Base-by-base conservation (phyloP, 1,284 basidiomycete species). In the Austroboletus niveus region DNA sequence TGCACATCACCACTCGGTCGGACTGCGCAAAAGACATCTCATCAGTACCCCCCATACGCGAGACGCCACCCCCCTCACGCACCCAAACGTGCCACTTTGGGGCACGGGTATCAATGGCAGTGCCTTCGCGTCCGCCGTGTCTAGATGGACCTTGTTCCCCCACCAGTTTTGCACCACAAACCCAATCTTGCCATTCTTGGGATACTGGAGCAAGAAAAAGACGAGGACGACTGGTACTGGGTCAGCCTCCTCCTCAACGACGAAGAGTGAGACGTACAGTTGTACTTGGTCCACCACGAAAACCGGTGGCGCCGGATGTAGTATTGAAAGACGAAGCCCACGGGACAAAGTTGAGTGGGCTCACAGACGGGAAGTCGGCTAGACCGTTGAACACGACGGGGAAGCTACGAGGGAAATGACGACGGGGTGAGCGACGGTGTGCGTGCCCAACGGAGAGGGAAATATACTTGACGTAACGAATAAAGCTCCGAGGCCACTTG, bases 141-240 rank as follows among this genome's bases (percentile, higher is more conserved):
- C 69, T 48, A 52, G 52, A 51, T 64, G 73, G 9, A 80, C 80
- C 0, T 72, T 80, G 57, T 89, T 89, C n/a, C 87, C 87, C 87
- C 87, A 89, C 87, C 87, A 89, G 3, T 49, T 51, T 57, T 80
- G 78, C 43, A 89, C 69, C 1, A 62, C 83, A 45, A 58, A 27
- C 24, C 85, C 85, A 57, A 89, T 86, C 10, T 65, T 69, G n/a
- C 82, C 83, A 53, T 85, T 76, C 55, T 59, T 60, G 3, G 87
- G 87, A 58, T 82, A 89, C 64, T 87, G 81, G 43, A 89, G 71
- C 49, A 68, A 68, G 74, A 88, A 89, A 72, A 87, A 87, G 51
- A 87, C 82, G 44, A 87, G 72, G 5, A 80, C 74, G 44, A 79
- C 78, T 57, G 20, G 11, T 8, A 10, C 12, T 14, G 10, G 8